Evolutionary conservation across 2,329 filamentous ascomycete species (phyloP), one percentile per base, ranked within the genome.

Genomic region (Hortaea sp.): DNA sequence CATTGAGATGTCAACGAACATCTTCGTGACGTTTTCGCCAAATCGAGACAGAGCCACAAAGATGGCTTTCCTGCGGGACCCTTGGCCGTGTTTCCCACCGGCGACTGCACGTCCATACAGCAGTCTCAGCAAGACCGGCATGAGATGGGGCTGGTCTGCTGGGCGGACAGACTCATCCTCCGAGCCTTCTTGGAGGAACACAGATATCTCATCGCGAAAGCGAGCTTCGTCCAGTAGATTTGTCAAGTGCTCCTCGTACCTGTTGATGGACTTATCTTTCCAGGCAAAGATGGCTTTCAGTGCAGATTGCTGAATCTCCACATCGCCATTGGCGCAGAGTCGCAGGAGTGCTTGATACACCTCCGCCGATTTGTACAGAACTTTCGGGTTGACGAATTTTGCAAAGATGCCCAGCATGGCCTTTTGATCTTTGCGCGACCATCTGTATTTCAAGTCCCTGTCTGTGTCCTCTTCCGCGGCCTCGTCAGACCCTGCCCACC

Each of bases 151-250:
- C 6, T 84, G 79, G 60, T 98, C 88, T 5, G 81, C 70, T 54
- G 82, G 81, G 53, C 95, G 84, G 45, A 82, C 68, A 47, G 81
- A 81, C 49, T 77, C 71, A 35, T 85, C 82, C 11, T 84, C 78
- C 7, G 50, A 46, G 13, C 47, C 50, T 10, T 51, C 52, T 39
- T 59, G 59, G 44, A 98, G 76, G 53, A 98, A 84, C 4, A 92
- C 80, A 0, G 88, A 84, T n/a, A 98, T 75, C 62, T 97, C 90
- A 59, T 97, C 92, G 60, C 88, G 87, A 68, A 97, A 95, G 42
- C 86, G 79, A 27, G 85, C 82, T 52, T 97, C 92, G 54, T 98
- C 92, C 6, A 97, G 76, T 1, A 98, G 73, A 56, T 88, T 89
- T 51, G 88, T 76, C 27, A 98, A 68, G 55, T 89, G 87, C 55